These are phyloP conservation scores for Pichia sp. DNA, from an alignment of 1,139 yeast genomes.

Conservation along the genomic window DNA sequence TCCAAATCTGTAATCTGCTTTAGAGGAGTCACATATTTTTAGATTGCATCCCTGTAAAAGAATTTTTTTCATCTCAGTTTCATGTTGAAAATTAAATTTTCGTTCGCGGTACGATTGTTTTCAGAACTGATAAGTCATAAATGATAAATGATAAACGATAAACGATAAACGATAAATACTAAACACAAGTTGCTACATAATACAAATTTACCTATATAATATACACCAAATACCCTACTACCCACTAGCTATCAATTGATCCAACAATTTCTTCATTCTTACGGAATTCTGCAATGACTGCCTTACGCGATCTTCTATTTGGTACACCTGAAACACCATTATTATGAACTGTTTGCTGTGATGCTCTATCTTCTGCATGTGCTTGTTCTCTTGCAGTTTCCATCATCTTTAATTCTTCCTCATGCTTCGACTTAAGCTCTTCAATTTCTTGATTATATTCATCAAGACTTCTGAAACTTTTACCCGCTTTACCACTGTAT, in stretches of 20 bases:
- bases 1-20: background rate
- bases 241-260: constrained; percentile 18
- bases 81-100: no score
- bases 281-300: constrained; percentile 49
- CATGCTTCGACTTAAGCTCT: constrained; percentile 44
- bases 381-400: constrained; percentile 47
- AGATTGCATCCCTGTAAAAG: background rate
- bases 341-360: constrained; percentile 1
- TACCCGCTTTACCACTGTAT: constrained; percentile 41
- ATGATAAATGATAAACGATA: no score
- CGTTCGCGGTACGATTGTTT: background rate
- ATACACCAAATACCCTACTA: no score
- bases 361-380: constrained; percentile 40
- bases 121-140: no score
- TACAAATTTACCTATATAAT: background rate
- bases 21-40: background rate
- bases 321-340: constrained; percentile 18
- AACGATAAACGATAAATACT: no score
- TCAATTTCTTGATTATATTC: constrained; percentile 48
- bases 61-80: background rate
- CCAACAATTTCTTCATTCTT: constrained; percentile 68
- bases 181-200: background rate
- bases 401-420: constrained; percentile 46
- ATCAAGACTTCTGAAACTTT: constrained; percentile 34
- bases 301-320: constrained; percentile 36